Evolutionary conservation across 768 basidiomycete genomes (phyloP).

Genomic region (Psilocybe subaeruginosa): DNA sequence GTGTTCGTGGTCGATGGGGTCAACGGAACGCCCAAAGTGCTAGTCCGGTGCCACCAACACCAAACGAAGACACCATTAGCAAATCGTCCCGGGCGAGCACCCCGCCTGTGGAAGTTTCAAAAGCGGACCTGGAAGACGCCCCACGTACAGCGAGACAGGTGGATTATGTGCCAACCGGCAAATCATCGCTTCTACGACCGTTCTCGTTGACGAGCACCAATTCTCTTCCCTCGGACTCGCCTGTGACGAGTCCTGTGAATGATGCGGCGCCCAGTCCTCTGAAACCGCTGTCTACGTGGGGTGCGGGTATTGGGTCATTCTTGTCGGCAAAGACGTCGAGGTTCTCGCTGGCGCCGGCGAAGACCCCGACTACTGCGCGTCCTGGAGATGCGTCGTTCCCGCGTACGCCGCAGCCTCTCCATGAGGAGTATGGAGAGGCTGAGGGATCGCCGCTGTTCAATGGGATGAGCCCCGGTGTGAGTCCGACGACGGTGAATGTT

Average conservation of each 20-base stretch:
- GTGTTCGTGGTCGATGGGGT: slow-evolving; percentile 77
- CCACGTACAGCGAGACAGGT: slow-evolving; percentile 24
- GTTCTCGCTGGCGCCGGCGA: slow-evolving; percentile 26
- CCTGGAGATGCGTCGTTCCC: slow-evolving; percentile 13
- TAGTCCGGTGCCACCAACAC: slow-evolving; percentile 21
- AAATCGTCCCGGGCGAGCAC: slow-evolving; percentile 38
- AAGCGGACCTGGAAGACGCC: slow-evolving; percentile 35
- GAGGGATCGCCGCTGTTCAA: slow-evolving; percentile 30
- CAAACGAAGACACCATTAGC: slow-evolving; percentile 23
- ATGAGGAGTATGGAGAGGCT: slow-evolving; percentile 23
- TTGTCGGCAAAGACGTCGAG: slow-evolving; percentile 30
- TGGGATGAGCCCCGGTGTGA: slow-evolving; percentile 27
- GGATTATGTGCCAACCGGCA: slow-evolving; percentile 15
- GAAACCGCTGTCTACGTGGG: slow-evolving; percentile 33
- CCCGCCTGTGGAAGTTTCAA: slow-evolving; percentile 41
- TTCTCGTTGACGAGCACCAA: slow-evolving; percentile 31
- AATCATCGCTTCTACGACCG: slow-evolving; percentile 20
- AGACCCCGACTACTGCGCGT: slow-evolving; percentile 23
- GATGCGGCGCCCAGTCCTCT: slow-evolving; percentile 15
- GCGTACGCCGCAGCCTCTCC: slow-evolving; percentile 2
- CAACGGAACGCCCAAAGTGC: slow-evolving; percentile 28
- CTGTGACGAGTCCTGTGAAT: slow-evolving; percentile 19
- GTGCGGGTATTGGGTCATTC: slow-evolving; percentile 36
- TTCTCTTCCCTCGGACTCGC: slow-evolving; percentile 24
- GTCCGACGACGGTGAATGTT: slow-evolving; percentile 14